A percentile compares a stretch with the other conserved stretches of the same genome.
phyloP scores from a whole-genome alignment of 352 stramenopile genomes.

The Plasmopara muralis region DNA sequence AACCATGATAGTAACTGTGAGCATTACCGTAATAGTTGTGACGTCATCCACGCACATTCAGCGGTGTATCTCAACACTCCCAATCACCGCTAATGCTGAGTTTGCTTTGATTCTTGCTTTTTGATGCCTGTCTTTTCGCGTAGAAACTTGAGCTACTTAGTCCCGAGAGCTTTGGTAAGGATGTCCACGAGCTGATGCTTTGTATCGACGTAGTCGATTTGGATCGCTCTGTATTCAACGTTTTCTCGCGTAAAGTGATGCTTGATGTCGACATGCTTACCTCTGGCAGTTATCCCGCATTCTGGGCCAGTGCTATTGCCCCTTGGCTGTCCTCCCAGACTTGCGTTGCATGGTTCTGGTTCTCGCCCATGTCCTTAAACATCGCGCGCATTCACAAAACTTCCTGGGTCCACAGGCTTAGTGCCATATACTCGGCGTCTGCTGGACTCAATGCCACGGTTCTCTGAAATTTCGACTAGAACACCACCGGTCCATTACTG shows the following conservation, averaged over 20 bases:
- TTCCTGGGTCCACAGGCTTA: too few relatives aligned
- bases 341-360: conserved; percentile 1
- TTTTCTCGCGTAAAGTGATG: not conserved
- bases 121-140: not conserved
- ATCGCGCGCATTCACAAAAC: conserved; percentile 2
- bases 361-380: conserved; percentile 1
- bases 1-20: not conserved
- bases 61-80: not conserved
- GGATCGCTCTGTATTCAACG: not conserved
- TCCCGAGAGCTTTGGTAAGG: not conserved
- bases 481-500: conserved; percentile 9
- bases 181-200: not conserved
- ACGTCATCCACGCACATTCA: not conserved
- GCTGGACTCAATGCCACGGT: conserved; percentile 9
- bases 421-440: too few relatives aligned
- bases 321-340: not conserved
- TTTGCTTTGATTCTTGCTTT: not conserved
- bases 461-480: conserved; percentile 3
- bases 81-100: not conserved
- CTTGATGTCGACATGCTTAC: not conserved
- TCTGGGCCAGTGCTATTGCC: not conserved
- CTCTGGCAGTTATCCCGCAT: not conserved
- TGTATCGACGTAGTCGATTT: not conserved
- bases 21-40: not conserved
- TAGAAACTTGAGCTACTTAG: not conserved